These are phyloP conservation scores for Neurospora sp. DNA, from an alignment of 2,329 filamentous ascomycete genomes.

Conservation along the genomic window DNA sequence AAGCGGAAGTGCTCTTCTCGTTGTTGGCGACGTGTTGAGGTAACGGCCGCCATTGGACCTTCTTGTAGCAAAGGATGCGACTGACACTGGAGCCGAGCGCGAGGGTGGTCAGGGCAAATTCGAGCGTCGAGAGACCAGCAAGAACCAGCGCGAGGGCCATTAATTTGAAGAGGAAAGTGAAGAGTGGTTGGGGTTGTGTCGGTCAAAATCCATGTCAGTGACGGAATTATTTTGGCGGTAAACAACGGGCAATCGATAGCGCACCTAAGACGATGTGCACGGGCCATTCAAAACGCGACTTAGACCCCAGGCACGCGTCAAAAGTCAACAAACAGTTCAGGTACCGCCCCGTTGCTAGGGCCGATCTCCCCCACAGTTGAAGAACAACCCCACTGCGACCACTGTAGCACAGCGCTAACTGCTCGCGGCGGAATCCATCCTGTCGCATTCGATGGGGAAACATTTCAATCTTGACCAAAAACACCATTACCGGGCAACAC, in stretches of 20 bases:
- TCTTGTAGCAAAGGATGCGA: neutral
- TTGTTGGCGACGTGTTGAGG: slow-evolving; percentile 18
- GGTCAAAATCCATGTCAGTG: neutral
- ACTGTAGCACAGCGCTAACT: neutral
- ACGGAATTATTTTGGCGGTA: neutral
- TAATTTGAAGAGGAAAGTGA: neutral
- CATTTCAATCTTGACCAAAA: neutral
- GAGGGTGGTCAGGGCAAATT: neutral
- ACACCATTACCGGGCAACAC: neutral
- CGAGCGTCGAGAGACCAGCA: neutral
- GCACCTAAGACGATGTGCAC: slow-evolving; percentile 6
- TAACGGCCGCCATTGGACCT: slow-evolving; percentile 13
- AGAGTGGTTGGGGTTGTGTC: neutral
- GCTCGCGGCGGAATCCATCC: neutral
- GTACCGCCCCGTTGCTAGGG: slow-evolving; percentile 20
- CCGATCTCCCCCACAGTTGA: slow-evolving; percentile 8
- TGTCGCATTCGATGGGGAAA: neutral
- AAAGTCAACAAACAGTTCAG: slow-evolving; percentile 27
- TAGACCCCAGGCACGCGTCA: slow-evolving; percentile 1
- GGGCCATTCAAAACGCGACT: slow-evolving; percentile 11
- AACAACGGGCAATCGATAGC: neutral
- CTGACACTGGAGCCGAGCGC: slow-evolving; percentile 7
- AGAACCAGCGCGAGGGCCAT: neutral
- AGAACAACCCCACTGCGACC: neutral
- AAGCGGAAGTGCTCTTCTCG: slow-evolving; percentile 33